Evolutionary conservation across 1,139 yeast species (phyloP), one percentile per base, ranked within the genome.

Genomic region (Debaryomyces singareniensis): DNA sequence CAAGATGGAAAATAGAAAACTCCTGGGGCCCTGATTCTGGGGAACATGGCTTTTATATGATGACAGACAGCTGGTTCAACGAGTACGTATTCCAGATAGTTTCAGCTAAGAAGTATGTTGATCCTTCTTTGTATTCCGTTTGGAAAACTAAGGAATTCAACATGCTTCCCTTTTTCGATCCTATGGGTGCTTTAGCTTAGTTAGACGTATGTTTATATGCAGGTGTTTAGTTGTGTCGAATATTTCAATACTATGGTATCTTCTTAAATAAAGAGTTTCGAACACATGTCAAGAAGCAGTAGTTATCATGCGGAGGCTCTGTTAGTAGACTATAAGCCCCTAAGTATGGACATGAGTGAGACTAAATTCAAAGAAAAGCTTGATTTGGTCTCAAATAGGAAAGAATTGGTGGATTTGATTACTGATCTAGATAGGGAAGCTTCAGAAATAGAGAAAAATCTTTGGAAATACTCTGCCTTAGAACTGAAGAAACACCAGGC

Each of bases 31-130:
- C 72, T 32, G 82, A 71, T 26, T 65, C 70, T 5, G 95, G 95
- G 37, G 69, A 68, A 31, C 79, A 80, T 45, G 94, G 95, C 10
- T 77, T 71, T 53, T 84, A 71, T 49, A 67, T 80, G 36, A 82
- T 85, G 94, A 75, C 91, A 14, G 93, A 83, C 49, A 77, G 75
- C 31, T 85, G 85, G 68, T 83, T 84, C 51, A 78, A 77, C 53
- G 87, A 84, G 53, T 84, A 77, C 53, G 89, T 85, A 26, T 82
- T 78, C 62, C 95, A 84, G 60, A 72, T 85, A 40, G 95, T 84
- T 25, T 78, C 81, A 22, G 75, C 68, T 42, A 63, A 68, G 50
- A 69, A 68, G 33, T 71, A 72, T 34, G 71, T 68, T 11, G 56
- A 57, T 26, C 60, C 63, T 47, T 53, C 61, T 37, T 57, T 67